Percentiles rank a stretch among this genome's conserved stretches.
Evolutionary conservation across 2,329 filamentous ascomycete genomes (phyloP).

Genomic region (Aspergillus pseudotamarii): DNA sequence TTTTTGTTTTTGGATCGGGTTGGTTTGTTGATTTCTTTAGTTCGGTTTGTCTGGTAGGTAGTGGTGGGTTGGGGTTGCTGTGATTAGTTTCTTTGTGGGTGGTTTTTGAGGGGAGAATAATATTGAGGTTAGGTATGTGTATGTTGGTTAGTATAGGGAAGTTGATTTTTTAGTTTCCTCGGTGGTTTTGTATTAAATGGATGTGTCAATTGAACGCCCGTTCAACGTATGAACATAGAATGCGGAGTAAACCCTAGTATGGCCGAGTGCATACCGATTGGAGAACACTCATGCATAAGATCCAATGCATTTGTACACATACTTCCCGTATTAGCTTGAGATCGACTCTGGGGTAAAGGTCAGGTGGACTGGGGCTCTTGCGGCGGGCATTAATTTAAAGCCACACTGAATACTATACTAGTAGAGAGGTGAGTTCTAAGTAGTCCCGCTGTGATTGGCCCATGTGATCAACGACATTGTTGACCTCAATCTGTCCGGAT

Average conservation of each 20-base stretch:
- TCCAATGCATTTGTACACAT: background rate
- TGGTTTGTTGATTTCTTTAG: background rate
- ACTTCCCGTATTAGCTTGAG: background rate
- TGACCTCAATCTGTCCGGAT: background rate
- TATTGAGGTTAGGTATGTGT: background rate
- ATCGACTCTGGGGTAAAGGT: conserved; percentile 1
- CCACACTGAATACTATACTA: too few relatives aligned
- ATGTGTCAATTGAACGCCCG: background rate
- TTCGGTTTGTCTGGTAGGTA: background rate
- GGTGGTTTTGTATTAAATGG: too few relatives aligned
- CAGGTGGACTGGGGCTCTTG: background rate
- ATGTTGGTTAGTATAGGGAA: background rate
- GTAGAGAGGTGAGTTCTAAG: too few relatives aligned
- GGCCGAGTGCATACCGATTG: background rate
- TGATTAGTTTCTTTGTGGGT: background rate
- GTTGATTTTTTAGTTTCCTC: too few relatives aligned
- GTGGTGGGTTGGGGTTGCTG: background rate
- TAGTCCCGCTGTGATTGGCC: background rate
- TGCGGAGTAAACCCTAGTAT: background rate
- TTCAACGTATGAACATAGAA: background rate
- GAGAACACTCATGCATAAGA: background rate
- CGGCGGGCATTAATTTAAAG: background rate
- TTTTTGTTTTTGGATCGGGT: background rate
- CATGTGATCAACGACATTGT: background rate
- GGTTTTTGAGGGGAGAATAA: background rate